Base-by-base conservation (phyloP, 1,284 basidiomycete species). In the Fomitopsis palustris region DNA sequence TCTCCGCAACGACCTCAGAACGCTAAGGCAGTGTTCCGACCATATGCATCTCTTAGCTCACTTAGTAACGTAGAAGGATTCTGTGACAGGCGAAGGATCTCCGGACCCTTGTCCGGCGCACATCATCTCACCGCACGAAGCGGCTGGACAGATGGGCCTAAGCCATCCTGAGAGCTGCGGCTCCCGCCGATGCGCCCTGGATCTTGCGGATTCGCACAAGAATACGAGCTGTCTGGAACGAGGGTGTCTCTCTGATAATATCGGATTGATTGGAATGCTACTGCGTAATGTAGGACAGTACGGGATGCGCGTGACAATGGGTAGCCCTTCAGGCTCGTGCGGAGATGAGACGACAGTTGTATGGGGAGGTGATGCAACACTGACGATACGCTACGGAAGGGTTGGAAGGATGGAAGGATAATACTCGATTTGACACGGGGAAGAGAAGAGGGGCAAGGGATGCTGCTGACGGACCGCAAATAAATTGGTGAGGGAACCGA, bases 311-410 rank as follows among this genome's bases (percentile, higher is more conserved):
- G 64, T 42, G 45, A 64, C 60, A 62, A 63, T 65, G 63, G 60
- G 58, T 62, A 64, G 63, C 67, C 65, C 63, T 64, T 68, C 63
- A 65, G 65, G 65, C 65, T 62, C 61, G 59, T 60, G 61, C 58
- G 62, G 58, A 72, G 70, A 72, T 72, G 55, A 62, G 62, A 75
- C 74, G 71, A 73, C 72, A 76, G 66, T 45, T 37, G 55, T 56
- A 54, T 17, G 68, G 69, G 72, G 45, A 29, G 70, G 74, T 80
- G 76, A 76, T 79, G 77, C 76, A 77, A 81, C 79, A 80, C 70
- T 77, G 77, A 77, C 74, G 75, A 77, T 71, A 70, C 70, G 59
- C 62, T 62, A 59, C 60, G 62, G 56, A 62, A 57, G 49, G 55
- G 47, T 3, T 14, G 58, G 59, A 70, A 68, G 63, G 69, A 69